Evolutionary conservation across 495 filamentous ascomycete species (phyloP), one percentile per base, ranked within the genome.

Genomic region (Amniculicola lignicola): DNA sequence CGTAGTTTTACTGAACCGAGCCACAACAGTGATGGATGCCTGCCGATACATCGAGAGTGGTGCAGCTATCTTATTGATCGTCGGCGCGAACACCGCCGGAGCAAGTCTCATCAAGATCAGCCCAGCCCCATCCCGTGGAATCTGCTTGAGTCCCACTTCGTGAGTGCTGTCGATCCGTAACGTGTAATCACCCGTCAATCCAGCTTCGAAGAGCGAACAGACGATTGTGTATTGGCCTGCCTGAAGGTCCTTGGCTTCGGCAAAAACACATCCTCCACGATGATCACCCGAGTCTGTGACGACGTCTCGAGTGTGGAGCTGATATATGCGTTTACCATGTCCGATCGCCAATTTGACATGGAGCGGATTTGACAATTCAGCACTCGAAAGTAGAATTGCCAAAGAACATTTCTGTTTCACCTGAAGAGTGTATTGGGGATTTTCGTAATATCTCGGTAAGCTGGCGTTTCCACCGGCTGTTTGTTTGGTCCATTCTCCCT

Each of bases 261-360:
- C 83, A 29, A 89, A 69, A 4, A 86, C 89, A 62, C 85, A 87
- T 23, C 86, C 87, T 10, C 83, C 84, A 27, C 84, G 81, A 71
- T 98, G 95, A 39, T 96, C 92, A 12, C 87, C 87, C 35, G 86
- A 90, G 44, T 86, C 82, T 31, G 78, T 76, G 22, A 95, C 74
- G 19, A 98, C 84, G 68, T 95, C 89, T 59, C 87, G 79, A 40
- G 80, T 83, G 10, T 79, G 79, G 19, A 95, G 75, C 22, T 78
- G 59, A 12, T 80, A 73, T 19, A 94, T 76, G 14, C 88, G 83
- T 53, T 83, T 80, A 2, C 87, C 89, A 35, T 77, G 72, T 4
- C 84, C 84, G 79, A 84, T 89, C 47, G 93, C 83, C 0, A 98
- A 71, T 58, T 90, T 90, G 35, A 95, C 77, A 66, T 96, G 90